Evolutionary conservation across 441 rosid genomes (phyloP).

Genomic region (Lagerstroemia fauriei): DNA sequence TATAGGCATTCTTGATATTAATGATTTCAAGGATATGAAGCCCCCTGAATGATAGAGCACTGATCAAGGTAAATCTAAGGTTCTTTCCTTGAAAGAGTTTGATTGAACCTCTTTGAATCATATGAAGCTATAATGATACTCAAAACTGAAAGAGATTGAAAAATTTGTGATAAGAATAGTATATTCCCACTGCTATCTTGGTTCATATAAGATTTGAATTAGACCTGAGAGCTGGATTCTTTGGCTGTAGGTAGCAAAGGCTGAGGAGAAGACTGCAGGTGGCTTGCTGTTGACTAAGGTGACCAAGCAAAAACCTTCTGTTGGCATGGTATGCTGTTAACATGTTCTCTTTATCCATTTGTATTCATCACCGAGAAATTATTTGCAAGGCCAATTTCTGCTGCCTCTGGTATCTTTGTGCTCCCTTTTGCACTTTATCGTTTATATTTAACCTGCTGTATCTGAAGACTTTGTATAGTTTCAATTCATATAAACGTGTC

Average conservation of each 20-base stretch:
- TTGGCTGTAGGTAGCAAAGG: conserved; percentile 66
- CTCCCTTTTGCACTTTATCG: neutral
- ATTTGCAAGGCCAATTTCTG: neutral
- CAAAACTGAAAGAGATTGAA: too few relatives aligned
- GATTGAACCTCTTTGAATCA: neutral
- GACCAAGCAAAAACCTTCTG: conserved; percentile 84
- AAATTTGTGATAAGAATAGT: too few relatives aligned
- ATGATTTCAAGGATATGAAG: conserved; percentile 83
- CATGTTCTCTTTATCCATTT: neutral
- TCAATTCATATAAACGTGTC: too few relatives aligned
- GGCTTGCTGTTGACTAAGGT: conserved; percentile 83
- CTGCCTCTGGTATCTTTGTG: neutral
- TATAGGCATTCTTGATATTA: conserved; percentile 86
- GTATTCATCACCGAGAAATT: neutral
- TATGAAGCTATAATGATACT: neutral
- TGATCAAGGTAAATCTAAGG: conserved; percentile 57
- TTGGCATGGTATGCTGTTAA: conserved; percentile 61
- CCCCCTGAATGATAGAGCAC: conserved; percentile 81
- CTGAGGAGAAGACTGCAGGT: conserved; percentile 90
- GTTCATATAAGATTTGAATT: neutral
- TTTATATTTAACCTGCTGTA: too few relatives aligned
- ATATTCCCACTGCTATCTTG: neutral
- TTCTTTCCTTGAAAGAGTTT: neutral
- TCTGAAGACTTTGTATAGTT: neutral
- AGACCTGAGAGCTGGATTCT: neutral